These are phyloP conservation scores for Ministeria vibrans DNA, from an alignment of 78 protist species.

Conservation along the genomic window DNA sequence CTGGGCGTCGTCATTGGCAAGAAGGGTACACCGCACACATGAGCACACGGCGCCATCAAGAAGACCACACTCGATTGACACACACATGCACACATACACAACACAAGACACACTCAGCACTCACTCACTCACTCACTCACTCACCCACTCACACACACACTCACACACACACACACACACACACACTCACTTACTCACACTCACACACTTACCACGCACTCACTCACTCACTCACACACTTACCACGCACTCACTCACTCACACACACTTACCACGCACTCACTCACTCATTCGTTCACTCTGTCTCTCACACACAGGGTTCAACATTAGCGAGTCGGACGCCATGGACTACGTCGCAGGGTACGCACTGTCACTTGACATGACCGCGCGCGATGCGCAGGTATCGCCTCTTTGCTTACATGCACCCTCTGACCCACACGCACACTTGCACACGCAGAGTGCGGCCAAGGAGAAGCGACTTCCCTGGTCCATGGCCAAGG, in stretches of 20 bases:
- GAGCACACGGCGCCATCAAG: constrained; percentile 9
- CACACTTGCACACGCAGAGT: not conserved
- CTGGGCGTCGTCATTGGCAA: constrained; percentile 16
- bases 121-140: not conserved
- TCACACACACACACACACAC: not conserved
- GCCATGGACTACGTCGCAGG: constrained; percentile 3
- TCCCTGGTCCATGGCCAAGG: constrained; percentile 36
- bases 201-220: constrained; percentile 11
- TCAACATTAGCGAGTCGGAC: not conserved
- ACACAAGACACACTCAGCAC: constrained; percentile 1
- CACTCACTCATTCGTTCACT: constrained; percentile 14
- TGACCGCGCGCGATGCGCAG: constrained; percentile 38
- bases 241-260: not conserved
- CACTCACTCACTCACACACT: not conserved
- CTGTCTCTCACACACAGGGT: not conserved
- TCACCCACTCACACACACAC: not conserved
- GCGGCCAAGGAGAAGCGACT: constrained; percentile 37
- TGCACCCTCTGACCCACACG: too few relatives aligned
- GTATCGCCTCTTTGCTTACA: too few relatives aligned
- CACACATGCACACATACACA: not conserved
- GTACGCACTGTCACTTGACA: constrained; percentile 17
- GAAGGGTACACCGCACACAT: constrained; percentile 3
- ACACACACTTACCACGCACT: not conserved
- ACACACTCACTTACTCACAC: not conserved
- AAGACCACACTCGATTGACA: not conserved